phyloP scores from a whole-genome alignment of 1,284 basidiomycete genomes.

The Ganoderma sinense region DNA sequence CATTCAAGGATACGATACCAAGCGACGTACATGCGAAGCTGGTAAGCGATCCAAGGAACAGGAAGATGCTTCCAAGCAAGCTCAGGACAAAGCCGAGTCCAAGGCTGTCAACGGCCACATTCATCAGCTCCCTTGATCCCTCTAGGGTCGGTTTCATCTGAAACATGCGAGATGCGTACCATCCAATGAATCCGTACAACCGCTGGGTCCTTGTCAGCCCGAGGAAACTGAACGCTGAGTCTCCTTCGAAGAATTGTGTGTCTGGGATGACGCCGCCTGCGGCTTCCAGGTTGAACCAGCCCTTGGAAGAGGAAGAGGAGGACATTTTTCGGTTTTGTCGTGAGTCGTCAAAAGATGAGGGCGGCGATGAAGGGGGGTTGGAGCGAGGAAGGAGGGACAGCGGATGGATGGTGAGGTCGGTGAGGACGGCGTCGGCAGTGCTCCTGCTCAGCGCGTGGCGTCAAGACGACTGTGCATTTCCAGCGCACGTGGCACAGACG shows the following conservation, averaged over 20 bases:
- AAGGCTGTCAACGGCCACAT: constrained; percentile 52
- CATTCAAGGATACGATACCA: not conserved
- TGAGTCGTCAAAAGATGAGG: not conserved
- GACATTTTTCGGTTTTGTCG: not conserved
- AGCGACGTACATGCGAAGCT: constrained; percentile 78
- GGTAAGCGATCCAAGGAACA: constrained; percentile 76
- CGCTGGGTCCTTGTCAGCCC: constrained; percentile 81
- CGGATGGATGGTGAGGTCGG: constrained; percentile 12
- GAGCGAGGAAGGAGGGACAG: constrained; percentile 2
- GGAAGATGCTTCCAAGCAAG: constrained; percentile 80
- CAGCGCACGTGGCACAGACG: constrained; percentile 15
- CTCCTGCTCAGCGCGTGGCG: constrained; percentile 26
- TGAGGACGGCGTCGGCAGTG: constrained; percentile 27
- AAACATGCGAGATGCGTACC: constrained; percentile 51
- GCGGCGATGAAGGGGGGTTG: not conserved
- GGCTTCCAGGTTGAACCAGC: constrained; percentile 78
- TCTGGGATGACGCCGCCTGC: constrained; percentile 67
- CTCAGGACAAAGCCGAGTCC: constrained; percentile 81
- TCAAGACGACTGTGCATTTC: constrained; percentile 21
- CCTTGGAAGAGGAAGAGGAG: constrained; percentile 46
- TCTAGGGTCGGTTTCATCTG: constrained; percentile 3
- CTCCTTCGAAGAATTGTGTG: constrained; percentile 81
- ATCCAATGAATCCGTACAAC: constrained; percentile 84
- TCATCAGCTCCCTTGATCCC: not conserved
- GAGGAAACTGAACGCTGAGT: constrained; percentile 84